These are phyloP conservation scores for Quercus glauca DNA, from an alignment of 306 rosid genomes.

Conservation along the genomic window DNA sequence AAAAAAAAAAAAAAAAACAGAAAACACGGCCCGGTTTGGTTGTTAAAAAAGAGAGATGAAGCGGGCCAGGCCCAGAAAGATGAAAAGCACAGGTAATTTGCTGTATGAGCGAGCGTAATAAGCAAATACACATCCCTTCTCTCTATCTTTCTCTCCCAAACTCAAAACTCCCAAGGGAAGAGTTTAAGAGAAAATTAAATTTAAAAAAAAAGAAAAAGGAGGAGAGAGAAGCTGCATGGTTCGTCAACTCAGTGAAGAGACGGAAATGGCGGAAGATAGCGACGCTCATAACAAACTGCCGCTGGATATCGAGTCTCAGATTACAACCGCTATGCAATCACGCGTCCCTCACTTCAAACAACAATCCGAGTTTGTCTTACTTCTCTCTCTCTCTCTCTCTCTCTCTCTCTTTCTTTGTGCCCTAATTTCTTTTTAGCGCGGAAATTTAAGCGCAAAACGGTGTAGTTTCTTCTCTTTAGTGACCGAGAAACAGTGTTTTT, in stretches of 20 bases:
- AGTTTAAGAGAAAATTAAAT: too few species aligned
- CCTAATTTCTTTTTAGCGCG: neutral
- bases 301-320: conserved; percentile 48
- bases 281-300: conserved; percentile 18
- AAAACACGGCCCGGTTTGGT: too few species aligned
- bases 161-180: too few species aligned
- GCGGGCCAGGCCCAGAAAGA: too few species aligned
- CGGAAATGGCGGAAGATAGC: conserved; percentile 53
- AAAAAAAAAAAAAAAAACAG: too few species aligned
- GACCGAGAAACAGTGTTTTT: neutral
- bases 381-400: neutral
- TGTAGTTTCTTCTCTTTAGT: neutral
- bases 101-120: too few species aligned
- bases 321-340: conserved; percentile 53
- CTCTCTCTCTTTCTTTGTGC: neutral
- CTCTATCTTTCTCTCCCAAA: too few species aligned
- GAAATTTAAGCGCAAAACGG: neutral
- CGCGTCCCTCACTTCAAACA: conserved; percentile 75
- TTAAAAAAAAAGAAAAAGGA: neutral
- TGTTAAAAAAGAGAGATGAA: too few species aligned
- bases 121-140: too few species aligned
- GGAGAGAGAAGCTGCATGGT: neutral
- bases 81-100: too few species aligned
- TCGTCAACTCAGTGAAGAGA: neutral
- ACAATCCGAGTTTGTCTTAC: conserved; percentile 53